A percentile compares a stretch with the other conserved stretches of the same genome.
Evolutionary conservation across 75 land plant species (phyloP).

Genomic region (Ceratopteris richardii): DNA sequence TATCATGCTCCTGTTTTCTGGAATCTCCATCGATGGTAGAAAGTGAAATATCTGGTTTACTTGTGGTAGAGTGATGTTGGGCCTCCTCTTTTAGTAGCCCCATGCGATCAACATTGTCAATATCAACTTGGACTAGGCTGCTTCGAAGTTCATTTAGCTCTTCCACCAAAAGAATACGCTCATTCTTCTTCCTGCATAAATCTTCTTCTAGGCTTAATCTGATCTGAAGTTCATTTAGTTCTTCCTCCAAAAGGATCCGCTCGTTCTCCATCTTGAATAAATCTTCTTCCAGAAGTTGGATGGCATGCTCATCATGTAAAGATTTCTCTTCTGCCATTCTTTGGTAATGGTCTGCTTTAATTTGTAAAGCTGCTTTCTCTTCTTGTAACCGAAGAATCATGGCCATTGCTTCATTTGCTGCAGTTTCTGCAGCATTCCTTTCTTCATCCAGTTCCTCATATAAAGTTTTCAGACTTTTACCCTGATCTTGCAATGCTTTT

Average conservation of each 20-base stretch:
- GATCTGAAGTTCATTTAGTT: too few species aligned
- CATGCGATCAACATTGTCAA: too few species aligned
- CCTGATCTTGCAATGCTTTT: conserved; percentile 14
- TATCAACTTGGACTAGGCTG: too few species aligned
- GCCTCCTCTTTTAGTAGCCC: too few species aligned
- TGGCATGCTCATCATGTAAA: conserved; percentile 31
- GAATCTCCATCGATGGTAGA: too few species aligned
- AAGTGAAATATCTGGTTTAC: too few species aligned
- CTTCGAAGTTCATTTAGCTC: background rate
- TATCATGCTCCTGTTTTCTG: too few species aligned
- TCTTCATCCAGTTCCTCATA: conserved; percentile 35
- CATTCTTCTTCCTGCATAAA: too few species aligned
- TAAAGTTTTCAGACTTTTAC: conserved; percentile 10
- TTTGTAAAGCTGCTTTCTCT: conserved; percentile 36
- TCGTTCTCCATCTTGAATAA: conserved; percentile 9
- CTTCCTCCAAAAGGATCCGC: background rate
- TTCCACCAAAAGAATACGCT: too few species aligned
- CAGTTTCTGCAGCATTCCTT: conserved; percentile 43
- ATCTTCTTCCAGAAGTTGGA: conserved; percentile 18
- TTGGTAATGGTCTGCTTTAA: conserved; percentile 38
- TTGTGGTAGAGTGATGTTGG: too few species aligned
- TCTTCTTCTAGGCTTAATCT: too few species aligned
- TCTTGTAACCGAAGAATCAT: conserved; percentile 46
- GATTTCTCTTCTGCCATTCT: conserved; percentile 42
- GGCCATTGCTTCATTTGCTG: conserved; percentile 46